Conservation (phyloP, 164 flowering plant species). For the Saururus chinensis region DNA sequence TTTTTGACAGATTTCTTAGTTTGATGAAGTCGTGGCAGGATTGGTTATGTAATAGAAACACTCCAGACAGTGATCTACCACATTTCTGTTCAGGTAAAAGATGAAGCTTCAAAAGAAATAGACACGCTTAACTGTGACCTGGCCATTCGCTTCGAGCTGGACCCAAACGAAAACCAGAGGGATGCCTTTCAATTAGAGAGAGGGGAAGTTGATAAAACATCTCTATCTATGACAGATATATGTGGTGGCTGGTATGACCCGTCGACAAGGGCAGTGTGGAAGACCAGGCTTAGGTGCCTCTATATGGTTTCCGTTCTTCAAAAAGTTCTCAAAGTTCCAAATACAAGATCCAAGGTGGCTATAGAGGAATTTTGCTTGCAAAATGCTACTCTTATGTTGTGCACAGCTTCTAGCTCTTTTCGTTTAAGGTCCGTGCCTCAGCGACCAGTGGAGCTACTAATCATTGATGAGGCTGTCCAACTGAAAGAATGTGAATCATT, state of each 20-base stretch:
- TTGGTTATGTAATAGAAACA: constrained; percentile 13
- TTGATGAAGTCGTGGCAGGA: constrained; percentile 25
- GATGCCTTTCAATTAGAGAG: not conserved
- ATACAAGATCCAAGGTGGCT: not conserved
- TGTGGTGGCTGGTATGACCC: not conserved
- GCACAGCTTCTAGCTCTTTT: constrained; percentile 35
- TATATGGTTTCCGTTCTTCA: constrained; percentile 16
- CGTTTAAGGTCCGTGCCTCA: constrained; percentile 9
- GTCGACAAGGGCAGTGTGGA: not conserved
- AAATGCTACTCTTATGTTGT: constrained; percentile 27
- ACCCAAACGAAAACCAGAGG: not conserved
- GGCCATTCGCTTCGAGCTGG: not conserved
- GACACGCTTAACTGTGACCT: not conserved
- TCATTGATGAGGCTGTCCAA: constrained; percentile 56
- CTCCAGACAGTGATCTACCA: constrained; percentile 31
- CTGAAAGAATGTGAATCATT: constrained; percentile 47
- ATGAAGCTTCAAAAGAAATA: not conserved
- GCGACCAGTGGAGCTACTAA: constrained; percentile 16
- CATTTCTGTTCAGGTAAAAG: not conserved
- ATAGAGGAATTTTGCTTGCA: constrained; percentile 17
- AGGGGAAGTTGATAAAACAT: too few relatives aligned
- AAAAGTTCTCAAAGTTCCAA: constrained; percentile 22
- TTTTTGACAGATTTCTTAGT: not conserved
- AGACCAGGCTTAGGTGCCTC: constrained; percentile 21
- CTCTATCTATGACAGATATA: not conserved